Evolutionary conservation across 352 stramenopile species (phyloP), one percentile per base, ranked within the genome.

Genomic region (Globisporangium nunn): DNA sequence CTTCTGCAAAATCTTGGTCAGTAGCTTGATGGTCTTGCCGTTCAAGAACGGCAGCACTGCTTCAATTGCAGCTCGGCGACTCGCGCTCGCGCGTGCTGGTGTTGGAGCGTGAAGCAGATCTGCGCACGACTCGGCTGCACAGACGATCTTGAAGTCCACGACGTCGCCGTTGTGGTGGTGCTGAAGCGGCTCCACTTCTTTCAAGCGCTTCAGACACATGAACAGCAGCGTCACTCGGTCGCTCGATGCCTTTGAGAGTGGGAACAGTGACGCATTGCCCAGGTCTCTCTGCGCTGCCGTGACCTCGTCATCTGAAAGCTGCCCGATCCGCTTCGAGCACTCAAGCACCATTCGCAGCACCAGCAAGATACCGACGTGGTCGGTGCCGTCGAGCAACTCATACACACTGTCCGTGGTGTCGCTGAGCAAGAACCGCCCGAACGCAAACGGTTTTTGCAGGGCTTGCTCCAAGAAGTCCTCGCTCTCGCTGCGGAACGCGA

Each of bases 171-270:
- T 0, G 56, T 46, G 10, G 60, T 51, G 30, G 7, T 31, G 28
- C 4, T 14, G 1, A 29, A 37, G 1, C 28, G 67, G 59, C 0
- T 52, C 61, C 11, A 84, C 61, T 4, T 89, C 78, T 54, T 85
- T 89, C 2, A 90, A 51, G 2, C 83, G 81, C 55, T 92, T 92
- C 31, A 90, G 53, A 37, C 82, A 92, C 80, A 90, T 78, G 52
- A 92, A 89, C 18, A 92, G 49, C 5, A 92, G 59, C 4, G 78
- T 84, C 15, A 85, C 63, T 29, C 78, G 78, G 54, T 90, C 76
- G 14, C 49, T 75, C 11, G 70, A 71, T 14, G 60, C 51, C 46
- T 91, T 88, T 0, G 69, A 50, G 17, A 92, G 40, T 11, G 80
- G 78, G 28, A 90, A 81, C 10, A 70, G 53, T 56, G 67, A 71